Evolutionary conservation across 371 early-diverging fungal genomes (phyloP).

Genomic region (Cokeromyces recurvatus): DNA sequence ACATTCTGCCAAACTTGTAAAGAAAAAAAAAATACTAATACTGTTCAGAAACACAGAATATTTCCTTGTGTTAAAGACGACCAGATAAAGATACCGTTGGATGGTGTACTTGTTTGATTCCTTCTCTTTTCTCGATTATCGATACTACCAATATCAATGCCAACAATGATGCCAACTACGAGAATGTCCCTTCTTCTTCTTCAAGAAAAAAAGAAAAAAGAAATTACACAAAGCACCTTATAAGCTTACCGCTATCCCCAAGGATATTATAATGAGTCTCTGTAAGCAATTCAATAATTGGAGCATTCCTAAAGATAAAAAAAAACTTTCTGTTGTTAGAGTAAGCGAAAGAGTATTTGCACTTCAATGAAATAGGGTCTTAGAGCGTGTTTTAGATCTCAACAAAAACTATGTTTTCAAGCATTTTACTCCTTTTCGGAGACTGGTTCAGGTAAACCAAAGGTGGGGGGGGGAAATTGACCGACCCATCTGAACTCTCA

Average conservation of each 20-base stretch:
- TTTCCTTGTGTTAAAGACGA: slow-evolving; percentile 1
- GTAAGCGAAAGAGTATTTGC: slow-evolving; percentile 10
- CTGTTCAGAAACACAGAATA: slow-evolving; percentile 6
- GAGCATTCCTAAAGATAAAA: slow-evolving; percentile 8
- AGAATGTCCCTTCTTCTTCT: slow-evolving; percentile 1
- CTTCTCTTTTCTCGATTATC: slow-evolving; percentile 2
- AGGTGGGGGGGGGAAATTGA: neutral
- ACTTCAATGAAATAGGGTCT: slow-evolving; percentile 5
- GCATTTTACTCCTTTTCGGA: slow-evolving; percentile 6
- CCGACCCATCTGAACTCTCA: slow-evolving; percentile 6
- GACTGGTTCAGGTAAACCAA: slow-evolving; percentile 5
- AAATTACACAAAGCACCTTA: slow-evolving; percentile 7
- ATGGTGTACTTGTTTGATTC: slow-evolving; percentile 6
- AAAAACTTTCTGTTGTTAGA: slow-evolving; percentile 6
- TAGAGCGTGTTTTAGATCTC: slow-evolving; percentile 6
- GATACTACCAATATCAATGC: neutral
- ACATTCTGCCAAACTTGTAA: too few species aligned
- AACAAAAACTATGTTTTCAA: slow-evolving; percentile 2
- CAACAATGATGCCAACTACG: slow-evolving; percentile 2
- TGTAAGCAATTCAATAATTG: slow-evolving; percentile 7
- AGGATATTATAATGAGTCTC: slow-evolving; percentile 8
- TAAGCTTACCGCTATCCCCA: slow-evolving; percentile 7
- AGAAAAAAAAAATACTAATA: slow-evolving; percentile 8
- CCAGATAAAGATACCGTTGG: slow-evolving; percentile 1
- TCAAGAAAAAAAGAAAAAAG: slow-evolving; percentile 7